Base-by-base conservation (phyloP, 441 rosid genomes). In the Pelargonium cotyledonis region DNA sequence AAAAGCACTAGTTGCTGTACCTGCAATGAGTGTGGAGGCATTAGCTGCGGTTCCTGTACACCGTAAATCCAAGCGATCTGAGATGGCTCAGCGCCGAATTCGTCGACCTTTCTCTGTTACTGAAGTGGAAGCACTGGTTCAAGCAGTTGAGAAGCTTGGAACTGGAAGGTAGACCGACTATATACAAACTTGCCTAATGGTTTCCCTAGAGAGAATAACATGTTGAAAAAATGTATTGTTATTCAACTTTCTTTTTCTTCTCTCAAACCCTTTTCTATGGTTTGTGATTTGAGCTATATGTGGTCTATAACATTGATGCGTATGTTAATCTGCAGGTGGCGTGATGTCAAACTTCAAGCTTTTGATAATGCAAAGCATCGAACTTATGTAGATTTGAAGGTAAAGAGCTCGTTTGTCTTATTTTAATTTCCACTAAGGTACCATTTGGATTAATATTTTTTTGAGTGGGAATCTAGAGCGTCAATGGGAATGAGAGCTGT, bases 71-170 rank as follows among this genome's bases (percentile, higher is more conserved):
- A 90, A 86, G 78, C 82, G 79, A 51, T 81, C 87, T 46, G 95
- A 89, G 71, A 80, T 83, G 67, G 86, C 70, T 38, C 97, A 87
- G 80, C 96, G 99, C 74, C 88, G 99, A 84, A 89, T 86, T 76
- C 96, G 98, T 79, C 95, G 99, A 85, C 98, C 99, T 77, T 95
- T 95, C 88, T 88, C 99, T 66, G 96, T 95, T 65, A 14, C 88
- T 74, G 99, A 95, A 85, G 99, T 95, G 68, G 99, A 95, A 85
- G 97, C 97, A 65, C 84, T 95, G 77, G 97, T 95, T 72, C 89
- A 86, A 70, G 97, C 99, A 9, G 99, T 95, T 78, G 98, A 95
- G 87, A 85, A 90, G 77, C 90, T 92, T 65, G 98, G 99, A 55
- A 95, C 99, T 15, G 99, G 98, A 82, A 95, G 99, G 98, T 95